Percentiles rank a stretch among this genome's conserved stretches.
Conservation (phyloP, 805 yeast species). For the Hanseniaspora taiwanica region DNA sequence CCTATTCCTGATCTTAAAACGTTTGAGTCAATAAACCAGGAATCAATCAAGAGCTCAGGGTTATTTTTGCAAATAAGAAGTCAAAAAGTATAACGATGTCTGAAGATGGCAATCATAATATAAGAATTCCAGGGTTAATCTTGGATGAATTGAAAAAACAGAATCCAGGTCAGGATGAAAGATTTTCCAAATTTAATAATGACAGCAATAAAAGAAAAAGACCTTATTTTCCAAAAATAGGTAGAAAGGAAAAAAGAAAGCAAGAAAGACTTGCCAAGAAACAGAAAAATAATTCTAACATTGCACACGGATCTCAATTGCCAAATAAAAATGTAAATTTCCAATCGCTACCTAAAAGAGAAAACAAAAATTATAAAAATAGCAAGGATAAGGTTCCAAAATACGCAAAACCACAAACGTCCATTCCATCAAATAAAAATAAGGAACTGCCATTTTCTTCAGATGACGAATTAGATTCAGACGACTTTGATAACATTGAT, state of each 20-base stretch:
- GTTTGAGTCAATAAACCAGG: too few relatives aligned
- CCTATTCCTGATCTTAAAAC: too few relatives aligned
- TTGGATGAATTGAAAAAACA: slow-evolving; percentile 38
- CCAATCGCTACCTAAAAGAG: slow-evolving; percentile 25
- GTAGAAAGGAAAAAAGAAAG: slow-evolving; percentile 32
- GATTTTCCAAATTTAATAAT: slow-evolving; percentile 16
- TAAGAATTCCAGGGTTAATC: slow-evolving; percentile 40
- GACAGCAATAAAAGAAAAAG: slow-evolving; percentile 24
- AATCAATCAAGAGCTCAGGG: too few relatives aligned
- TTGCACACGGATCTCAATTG: too few relatives aligned
- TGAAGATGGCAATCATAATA: slow-evolving; percentile 25
- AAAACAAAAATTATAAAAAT: neutral
- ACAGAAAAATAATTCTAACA: too few relatives aligned
- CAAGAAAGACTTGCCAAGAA: slow-evolving; percentile 21
- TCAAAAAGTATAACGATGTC: too few relatives aligned
- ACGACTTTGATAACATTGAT: slow-evolving; percentile 10
- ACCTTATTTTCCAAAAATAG: slow-evolving; percentile 16
- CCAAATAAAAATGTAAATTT: slow-evolving; percentile 24
- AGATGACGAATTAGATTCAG: slow-evolving; percentile 6
- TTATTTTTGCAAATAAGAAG: too few relatives aligned
- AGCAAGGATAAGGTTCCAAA: neutral
- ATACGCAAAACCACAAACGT: slow-evolving; percentile 4
- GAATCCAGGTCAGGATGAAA: slow-evolving; percentile 31
- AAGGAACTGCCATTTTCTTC: slow-evolving; percentile 1
- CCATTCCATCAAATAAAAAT: slow-evolving; percentile 1